Evolutionary conservation across 1,284 basidiomycete species (phyloP).

Genomic region (Apiotrichum akiyoshidainum): DNA sequence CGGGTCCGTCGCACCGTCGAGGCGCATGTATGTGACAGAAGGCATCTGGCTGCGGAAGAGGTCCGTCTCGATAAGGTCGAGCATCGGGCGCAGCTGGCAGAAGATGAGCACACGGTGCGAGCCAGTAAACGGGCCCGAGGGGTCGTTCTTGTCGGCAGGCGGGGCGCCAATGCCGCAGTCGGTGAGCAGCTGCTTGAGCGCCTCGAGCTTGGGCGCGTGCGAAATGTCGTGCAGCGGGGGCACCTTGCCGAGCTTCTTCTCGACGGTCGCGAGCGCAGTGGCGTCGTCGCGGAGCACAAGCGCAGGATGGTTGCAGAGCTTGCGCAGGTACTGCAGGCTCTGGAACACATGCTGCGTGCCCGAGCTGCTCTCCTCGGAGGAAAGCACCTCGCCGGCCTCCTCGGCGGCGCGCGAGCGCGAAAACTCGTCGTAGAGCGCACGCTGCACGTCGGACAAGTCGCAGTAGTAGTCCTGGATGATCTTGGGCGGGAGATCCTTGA

Average conservation of each 20-base stretch:
- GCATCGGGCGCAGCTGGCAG: conserved; percentile 99
- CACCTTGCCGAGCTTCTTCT: conserved; percentile 56
- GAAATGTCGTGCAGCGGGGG: conserved; percentile 68
- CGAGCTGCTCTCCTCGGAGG: conserved; percentile 49
- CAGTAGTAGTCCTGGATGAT: conserved; percentile 99
- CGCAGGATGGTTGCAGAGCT: conserved; percentile 95
- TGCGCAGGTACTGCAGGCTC: conserved; percentile 92
- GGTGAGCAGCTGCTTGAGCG: conserved; percentile 82
- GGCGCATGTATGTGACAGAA: conserved; percentile 92
- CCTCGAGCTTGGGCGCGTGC: conserved; percentile 91
- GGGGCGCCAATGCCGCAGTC: conserved; percentile 79
- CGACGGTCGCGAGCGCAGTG: conserved; percentile 62
- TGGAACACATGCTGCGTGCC: conserved; percentile 87
- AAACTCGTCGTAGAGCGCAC: conserved; percentile 89
- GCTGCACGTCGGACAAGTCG: conserved; percentile 91
- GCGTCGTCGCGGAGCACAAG: conserved; percentile 72
- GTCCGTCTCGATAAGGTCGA: conserved; percentile 94
- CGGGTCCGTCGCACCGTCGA: conserved; percentile 86
- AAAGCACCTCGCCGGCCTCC: conserved; percentile 63
- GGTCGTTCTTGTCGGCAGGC: conserved; percentile 53
- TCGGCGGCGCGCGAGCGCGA: conserved; percentile 71
- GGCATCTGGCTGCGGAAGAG: conserved; percentile 92
- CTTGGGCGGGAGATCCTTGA: conserved; percentile 94
- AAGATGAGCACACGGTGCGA: conserved; percentile 93
- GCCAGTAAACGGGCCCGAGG: conserved; percentile 61